phyloP scores from a whole-genome alignment of 139 green algal species.

The Volvox reticuliferus region DNA sequence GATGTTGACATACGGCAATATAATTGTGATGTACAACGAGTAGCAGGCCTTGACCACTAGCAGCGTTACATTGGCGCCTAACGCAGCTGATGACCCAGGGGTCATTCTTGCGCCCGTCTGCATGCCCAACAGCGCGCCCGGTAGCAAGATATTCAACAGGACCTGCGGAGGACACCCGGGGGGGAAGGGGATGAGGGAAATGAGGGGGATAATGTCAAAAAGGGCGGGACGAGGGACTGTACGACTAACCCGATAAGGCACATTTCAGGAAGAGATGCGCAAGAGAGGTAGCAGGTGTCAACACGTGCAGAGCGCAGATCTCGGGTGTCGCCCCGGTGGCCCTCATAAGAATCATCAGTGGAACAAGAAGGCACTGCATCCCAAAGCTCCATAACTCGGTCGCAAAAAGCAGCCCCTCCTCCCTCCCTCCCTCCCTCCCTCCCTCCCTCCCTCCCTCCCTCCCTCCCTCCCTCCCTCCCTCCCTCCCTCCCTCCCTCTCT shows the following conservation, averaged over 20 bases:
- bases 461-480: not conserved
- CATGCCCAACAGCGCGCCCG: conserved; percentile 13
- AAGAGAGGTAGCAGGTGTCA: too few species aligned
- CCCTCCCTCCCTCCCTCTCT: not conserved
- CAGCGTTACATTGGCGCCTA: conserved; percentile 15
- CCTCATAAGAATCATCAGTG: too few species aligned
- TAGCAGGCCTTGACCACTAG: conserved; percentile 25
- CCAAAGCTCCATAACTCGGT: too few species aligned
- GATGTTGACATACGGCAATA: conserved; percentile 40
- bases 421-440: not conserved
- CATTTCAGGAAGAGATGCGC: too few species aligned
- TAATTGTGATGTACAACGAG: conserved; percentile 14
- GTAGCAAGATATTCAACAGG: conserved; percentile 22
- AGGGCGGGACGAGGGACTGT: not conserved
- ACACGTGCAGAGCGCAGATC: too few species aligned
- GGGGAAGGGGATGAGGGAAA: not conserved
- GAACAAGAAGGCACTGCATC: too few species aligned
- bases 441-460: not conserved
- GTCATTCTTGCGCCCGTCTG: not conserved
- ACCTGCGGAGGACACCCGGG: conserved; percentile 9
- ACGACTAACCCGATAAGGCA: too few species aligned
- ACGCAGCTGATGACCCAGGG: not conserved
- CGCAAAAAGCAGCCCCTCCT: not conserved
- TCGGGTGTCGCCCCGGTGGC: too few species aligned
- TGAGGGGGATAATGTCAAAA: not conserved